Evolutionary conservation across 1,284 basidiomycete species (phyloP), one percentile per base, ranked within the genome.

Genomic region (Apiotrichum siamense): DNA sequence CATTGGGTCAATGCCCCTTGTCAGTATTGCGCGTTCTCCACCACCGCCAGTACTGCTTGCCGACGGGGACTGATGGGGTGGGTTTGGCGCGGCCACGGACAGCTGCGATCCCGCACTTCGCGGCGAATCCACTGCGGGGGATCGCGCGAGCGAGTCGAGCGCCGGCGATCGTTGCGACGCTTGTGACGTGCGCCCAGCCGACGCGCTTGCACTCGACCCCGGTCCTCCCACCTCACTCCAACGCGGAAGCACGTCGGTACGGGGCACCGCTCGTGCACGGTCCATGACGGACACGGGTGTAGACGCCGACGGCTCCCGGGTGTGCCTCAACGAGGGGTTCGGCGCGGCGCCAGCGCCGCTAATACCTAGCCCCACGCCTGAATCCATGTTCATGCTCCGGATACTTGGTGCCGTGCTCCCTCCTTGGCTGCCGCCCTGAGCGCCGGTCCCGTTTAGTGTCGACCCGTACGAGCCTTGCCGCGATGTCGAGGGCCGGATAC

Each of bases 1-100:
- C 66, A 69, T 67, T 31, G 66, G 65, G 49, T 70, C 67, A 6
- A 69, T 69, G 21, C 65, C 67, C 7, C 68, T 48, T 0, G 56
- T 55, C 12, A 72, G 37, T 3, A 72, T 50, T 0, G 61, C 65
- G 6, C 62, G 62, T 49, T 70, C 70, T 29, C 64, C 62, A 17
- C 65, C 67, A 1, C 64, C 64, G 5, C 38, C 24, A 3, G 54
- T 31, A 11, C n/a, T n/a, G n/a, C n/a, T n/a, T n/a, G n/a, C n/a
- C n/a, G n/a, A 46, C 47, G 7, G 32, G 32, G 4, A 43, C n/a
- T n/a, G n/a, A 21, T 10, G 41, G 41, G 7, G 43, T 24, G n/a
- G 43, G 11, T 5, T 31, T n/a, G n/a, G n/a, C 9, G 26, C n/a
- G 4, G n/a, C 9, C 27, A 21, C 11, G 27, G 26, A 29, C 24